These are phyloP conservation scores for Phaeotremella skinneri DNA, from an alignment of 768 basidiomycete genomes.

Conservation along the genomic window DNA sequence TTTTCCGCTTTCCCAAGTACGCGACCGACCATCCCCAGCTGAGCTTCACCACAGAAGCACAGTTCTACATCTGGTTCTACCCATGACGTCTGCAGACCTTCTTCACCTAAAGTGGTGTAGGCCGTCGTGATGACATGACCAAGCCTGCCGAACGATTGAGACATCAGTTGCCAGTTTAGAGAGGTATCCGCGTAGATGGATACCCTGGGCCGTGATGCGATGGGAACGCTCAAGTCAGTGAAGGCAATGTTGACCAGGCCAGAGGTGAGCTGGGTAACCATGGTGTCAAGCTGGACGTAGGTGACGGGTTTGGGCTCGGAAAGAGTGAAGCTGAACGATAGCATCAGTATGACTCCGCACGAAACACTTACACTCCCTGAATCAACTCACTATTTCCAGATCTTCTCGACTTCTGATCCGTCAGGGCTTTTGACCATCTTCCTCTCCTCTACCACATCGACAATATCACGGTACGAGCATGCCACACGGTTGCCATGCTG, in stretches of 20 bases:
- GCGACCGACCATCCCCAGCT: conserved; percentile 69
- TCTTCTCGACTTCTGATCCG: conserved; percentile 42
- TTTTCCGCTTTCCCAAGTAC: conserved; percentile 71
- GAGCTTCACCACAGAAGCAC: conserved; percentile 83
- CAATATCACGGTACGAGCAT: conserved; percentile 38
- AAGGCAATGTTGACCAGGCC: conserved; percentile 38
- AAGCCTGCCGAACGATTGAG: conserved; percentile 41
- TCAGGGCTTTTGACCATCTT: conserved; percentile 43
- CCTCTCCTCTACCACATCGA: conserved; percentile 48
- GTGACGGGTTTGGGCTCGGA: conserved; percentile 45
- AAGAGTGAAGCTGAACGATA: conserved; percentile 44
- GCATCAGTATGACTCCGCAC: background rate
- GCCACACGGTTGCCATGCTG: conserved; percentile 43
- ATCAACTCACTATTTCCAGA: conserved; percentile 50
- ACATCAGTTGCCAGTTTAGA: conserved; percentile 50
- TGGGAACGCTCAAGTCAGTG: conserved; percentile 18
- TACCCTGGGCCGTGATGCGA: conserved; percentile 31
- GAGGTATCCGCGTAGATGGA: conserved; percentile 50
- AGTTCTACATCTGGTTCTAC: conserved; percentile 78
- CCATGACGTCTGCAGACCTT: conserved; percentile 76
- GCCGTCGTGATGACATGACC: conserved; percentile 49
- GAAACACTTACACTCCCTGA: background rate
- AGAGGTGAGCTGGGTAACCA: conserved; percentile 29
- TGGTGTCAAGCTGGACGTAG: conserved; percentile 35
- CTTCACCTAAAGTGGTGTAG: conserved; percentile 49